Conservation (phyloP, 441 rosid genomes). For the Populus hybrid region DNA sequence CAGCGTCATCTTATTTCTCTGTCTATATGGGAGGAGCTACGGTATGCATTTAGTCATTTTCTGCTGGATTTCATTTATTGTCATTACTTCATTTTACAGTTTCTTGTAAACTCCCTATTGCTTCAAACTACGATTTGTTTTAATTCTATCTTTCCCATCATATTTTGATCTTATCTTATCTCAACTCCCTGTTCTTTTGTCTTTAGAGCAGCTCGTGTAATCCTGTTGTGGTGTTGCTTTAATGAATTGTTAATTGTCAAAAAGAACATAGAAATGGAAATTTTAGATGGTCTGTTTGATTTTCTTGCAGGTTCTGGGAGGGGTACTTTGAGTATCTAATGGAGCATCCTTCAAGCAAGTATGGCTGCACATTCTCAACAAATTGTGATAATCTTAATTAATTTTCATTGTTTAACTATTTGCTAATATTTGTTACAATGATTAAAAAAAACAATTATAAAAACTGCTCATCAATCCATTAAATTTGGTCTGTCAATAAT, state of each 20-base stretch:
- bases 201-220: not conserved
- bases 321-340: slow-evolving; percentile 91
- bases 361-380: not conserved
- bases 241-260: not conserved
- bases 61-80: slow-evolving; percentile 10
- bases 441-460: not conserved
- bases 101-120: not conserved
- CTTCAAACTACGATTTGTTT: not conserved
- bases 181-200: not conserved
- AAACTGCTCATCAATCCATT: not conserved
- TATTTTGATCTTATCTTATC: not conserved
- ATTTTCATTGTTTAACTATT: not conserved
- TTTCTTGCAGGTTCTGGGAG: slow-evolving; percentile 90
- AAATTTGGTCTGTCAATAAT: not conserved
- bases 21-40: slow-evolving; percentile 95
- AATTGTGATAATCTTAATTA: not conserved
- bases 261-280: not conserved
- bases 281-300: not conserved
- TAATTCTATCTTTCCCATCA: not conserved
- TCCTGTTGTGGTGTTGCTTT: not conserved
- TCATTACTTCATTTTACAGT: not conserved
- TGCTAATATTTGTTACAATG: not conserved
- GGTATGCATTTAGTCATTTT: slow-evolving; percentile 41
- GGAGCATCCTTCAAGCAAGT: slow-evolving; percentile 87
- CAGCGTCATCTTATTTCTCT: slow-evolving; percentile 96